Evolutionary conservation across 768 basidiomycete species (phyloP).

Genomic region (Amanita pallidorosea): DNA sequence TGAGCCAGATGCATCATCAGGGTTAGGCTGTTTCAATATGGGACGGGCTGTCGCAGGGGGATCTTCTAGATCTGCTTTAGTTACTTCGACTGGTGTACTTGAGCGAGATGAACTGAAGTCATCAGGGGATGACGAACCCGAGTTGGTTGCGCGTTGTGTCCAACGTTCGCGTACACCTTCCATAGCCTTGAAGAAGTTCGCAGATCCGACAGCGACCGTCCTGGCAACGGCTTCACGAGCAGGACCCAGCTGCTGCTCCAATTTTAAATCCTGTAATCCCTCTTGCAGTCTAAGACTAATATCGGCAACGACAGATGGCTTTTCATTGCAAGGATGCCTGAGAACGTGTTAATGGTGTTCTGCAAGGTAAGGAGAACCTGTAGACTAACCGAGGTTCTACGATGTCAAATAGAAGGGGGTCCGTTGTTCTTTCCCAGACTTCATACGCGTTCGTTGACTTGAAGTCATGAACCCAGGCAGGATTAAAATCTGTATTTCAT

Average conservation of each 20-base stretch:
- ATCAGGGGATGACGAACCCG: conserved; percentile 13
- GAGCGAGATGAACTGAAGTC: conserved; percentile 19
- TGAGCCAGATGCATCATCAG: conserved; percentile 3
- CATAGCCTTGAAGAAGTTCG: conserved; percentile 80
- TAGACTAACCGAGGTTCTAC: conserved; percentile 73
- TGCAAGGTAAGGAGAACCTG: neutral
- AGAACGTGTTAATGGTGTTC: neutral
- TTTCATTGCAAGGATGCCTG: conserved; percentile 91
- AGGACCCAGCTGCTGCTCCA: conserved; percentile 90
- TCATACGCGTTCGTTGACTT: conserved; percentile 79
- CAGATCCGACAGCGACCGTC: conserved; percentile 63
- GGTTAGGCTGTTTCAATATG: neutral
- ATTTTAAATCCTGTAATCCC: conserved; percentile 86
- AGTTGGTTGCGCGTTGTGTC: conserved; percentile 22
- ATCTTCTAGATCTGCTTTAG: conserved; percentile 24
- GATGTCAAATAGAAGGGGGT: conserved; percentile 90
- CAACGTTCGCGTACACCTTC: conserved; percentile 80
- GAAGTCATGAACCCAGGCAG: conserved; percentile 82
- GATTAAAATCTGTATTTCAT: conserved; percentile 69
- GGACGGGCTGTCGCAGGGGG: conserved; percentile 5
- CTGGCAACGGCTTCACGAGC: conserved; percentile 81
- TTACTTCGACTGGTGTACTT: conserved; percentile 28
- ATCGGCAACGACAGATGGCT: conserved; percentile 82
- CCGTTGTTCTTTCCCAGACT: conserved; percentile 86
- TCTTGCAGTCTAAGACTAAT: conserved; percentile 87